Base-by-base conservation (phyloP, 805 yeast genomes). In the Tetrapisispora taiwanensis region DNA sequence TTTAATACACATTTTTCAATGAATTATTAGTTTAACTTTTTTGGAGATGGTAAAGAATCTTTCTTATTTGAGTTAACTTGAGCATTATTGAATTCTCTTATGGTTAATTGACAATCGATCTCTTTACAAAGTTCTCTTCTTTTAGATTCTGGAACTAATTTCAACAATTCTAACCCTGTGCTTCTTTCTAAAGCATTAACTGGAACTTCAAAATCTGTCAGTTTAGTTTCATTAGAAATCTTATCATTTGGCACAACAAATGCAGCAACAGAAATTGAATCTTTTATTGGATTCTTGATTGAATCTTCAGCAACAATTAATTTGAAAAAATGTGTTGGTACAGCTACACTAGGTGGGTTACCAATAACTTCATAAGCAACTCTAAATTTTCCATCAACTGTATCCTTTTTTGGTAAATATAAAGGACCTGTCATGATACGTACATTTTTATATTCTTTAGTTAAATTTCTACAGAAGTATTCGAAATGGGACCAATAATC, bases 401-500 rank as follows among this genome's bases (percentile, higher is more conserved):
- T 79, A 49, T 78, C 76, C 48, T 69, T 69, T 52, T 80, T 81
- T 7, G 98, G 98, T 44, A 92, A 72, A 60, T 81, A 92, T 43
- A 92, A 68, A 1, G 98, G 97, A 1, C 98, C 98, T 0, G 97
- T 92, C 58, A 92, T 81, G 31, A 92, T 73, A 51, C 97, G 72
- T 12, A 92, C 95, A 39, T 79, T 73, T 40, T 74, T 75, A 62
- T 84, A 92, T 42, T 71, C 69, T n/a, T 67, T 55, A 5, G 95
- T 84, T 49, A 90, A 72, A 44, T 85, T 72, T 49, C 98, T 73
- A 38, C 81, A 78, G 60, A 92, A 92, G 56, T 84, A 84, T 64
- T 92, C 98, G 47, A 92, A 78, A 62, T 88, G 95, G 0, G 97
- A 95, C 98, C 98, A 92, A 62, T 92, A 84, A 61, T 92, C 97